These are phyloP conservation scores for Hypoxylon sp. DNA, from an alignment of 2,329 filamentous ascomycete species.

Conservation along the genomic window DNA sequence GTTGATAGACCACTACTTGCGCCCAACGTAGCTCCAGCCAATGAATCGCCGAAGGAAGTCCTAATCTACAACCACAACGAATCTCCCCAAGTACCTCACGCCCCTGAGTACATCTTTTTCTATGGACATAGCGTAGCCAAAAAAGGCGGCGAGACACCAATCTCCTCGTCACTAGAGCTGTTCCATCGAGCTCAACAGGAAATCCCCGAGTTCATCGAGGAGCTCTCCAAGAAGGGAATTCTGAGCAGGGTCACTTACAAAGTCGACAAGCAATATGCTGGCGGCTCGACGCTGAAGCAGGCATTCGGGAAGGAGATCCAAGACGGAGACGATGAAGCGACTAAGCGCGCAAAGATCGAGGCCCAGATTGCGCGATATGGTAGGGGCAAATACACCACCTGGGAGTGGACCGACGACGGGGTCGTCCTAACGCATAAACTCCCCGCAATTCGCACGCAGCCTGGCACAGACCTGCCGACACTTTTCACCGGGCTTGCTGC, in stretches of 20 bases:
- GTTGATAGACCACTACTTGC: constrained; percentile 59
- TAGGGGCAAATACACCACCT: constrained; percentile 62
- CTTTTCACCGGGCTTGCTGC: constrained; percentile 63
- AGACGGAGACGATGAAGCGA: constrained; percentile 61
- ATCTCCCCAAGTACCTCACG: constrained; percentile 65
- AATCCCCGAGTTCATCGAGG: constrained; percentile 62
- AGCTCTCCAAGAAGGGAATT: constrained; percentile 62
- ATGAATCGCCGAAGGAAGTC: constrained; percentile 64
- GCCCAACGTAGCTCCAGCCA: constrained; percentile 58
- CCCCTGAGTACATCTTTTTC: constrained; percentile 67
- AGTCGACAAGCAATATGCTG: constrained; percentile 60
- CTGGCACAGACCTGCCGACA: constrained; percentile 61
- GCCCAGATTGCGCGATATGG: constrained; percentile 64
- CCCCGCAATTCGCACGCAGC: constrained; percentile 64
- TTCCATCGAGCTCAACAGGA: constrained; percentile 62
- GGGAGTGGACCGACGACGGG: constrained; percentile 63
- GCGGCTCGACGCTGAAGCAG: constrained; percentile 61
- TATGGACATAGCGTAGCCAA: constrained; percentile 60
- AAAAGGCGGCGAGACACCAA: constrained; percentile 59
- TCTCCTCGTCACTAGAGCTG: constrained; percentile 64
- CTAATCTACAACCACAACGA: constrained; percentile 68
- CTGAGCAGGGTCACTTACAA: constrained; percentile 59
- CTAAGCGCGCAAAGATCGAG: constrained; percentile 61
- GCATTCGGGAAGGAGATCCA: constrained; percentile 64
- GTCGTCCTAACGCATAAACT: constrained; percentile 62